A percentile compares a stretch with the other conserved stretches of the same genome.
Conservation (phyloP, 106 monocot genomes). For the Hemerocallis citrina region DNA sequence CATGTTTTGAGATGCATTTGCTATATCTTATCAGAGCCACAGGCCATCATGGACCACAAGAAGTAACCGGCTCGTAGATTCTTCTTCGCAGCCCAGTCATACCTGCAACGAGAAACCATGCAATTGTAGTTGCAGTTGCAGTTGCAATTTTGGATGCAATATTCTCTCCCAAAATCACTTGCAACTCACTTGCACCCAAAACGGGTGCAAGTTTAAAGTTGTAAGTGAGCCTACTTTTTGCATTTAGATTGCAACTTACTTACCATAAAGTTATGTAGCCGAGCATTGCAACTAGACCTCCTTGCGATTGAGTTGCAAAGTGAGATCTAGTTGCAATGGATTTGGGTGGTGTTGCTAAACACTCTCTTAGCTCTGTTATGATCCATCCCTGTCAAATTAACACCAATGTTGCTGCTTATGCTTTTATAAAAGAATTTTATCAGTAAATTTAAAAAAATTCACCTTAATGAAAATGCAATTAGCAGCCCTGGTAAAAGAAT, state of each 20-base stretch:
- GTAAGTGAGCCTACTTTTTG: background rate
- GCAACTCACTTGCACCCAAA: too few species aligned
- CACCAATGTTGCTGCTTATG: background rate
- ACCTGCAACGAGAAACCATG: constrained; percentile 33
- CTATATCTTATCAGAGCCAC: constrained; percentile 79
- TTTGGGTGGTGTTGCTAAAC: too few species aligned
- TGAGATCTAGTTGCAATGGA: too few species aligned
- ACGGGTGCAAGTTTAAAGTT: too few species aligned
- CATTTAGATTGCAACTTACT: background rate
- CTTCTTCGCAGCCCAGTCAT: constrained; percentile 89
- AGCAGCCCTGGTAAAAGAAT: constrained; percentile 90
- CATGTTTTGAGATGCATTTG: background rate
- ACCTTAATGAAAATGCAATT: constrained; percentile 94
- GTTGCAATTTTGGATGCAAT: background rate
- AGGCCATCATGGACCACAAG: constrained; percentile 91
- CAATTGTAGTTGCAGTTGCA: background rate
- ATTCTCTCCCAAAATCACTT: too few species aligned
- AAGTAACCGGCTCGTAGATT: constrained; percentile 82
- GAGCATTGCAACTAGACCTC: too few species aligned
- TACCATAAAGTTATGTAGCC: background rate
- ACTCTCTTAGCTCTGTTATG: too few species aligned
- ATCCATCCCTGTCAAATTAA: background rate
- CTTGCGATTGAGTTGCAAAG: too few species aligned
- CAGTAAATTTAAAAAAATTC: background rate
- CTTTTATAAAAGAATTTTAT: background rate